Evolutionary conservation across 345 rosid species (phyloP), one percentile per base, ranked within the genome.

Genomic region (Rhodomyrtus tomentosa): DNA sequence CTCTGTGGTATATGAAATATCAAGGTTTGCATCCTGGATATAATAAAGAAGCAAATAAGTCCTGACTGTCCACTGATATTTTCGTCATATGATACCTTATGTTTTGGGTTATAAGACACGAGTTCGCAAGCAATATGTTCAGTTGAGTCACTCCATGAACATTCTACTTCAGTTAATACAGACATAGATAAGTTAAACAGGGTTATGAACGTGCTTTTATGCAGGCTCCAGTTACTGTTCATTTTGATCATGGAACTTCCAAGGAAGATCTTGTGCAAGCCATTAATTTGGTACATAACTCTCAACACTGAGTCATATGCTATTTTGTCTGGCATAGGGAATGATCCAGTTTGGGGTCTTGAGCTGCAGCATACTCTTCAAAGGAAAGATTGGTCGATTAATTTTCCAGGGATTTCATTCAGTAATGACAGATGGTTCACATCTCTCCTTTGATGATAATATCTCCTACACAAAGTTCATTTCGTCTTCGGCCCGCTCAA

Each of bases 401-500:
- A 48, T 81, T 50, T 82, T 79, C 73, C 89, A 96, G 99, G 98
- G 98, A 86, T 94, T 95, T 85, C 93, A 95, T 89, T 96, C 99
- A 22, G 92, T 96, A 55, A 96, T 95, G 99, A 98, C 91, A 84
- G 98, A 96, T 87, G 99, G 96, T 85, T 96, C 99, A 52, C 95
- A 95, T 92, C 99, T 96, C 85, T 86, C 96, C 85, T 91, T 92
- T 87, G 84, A 91, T 83, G 96, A 95, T 82, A 95, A 96, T 82
- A 91, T 94, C 82, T 90, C 94, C 14, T 93, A 88, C 92, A 93
- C 99, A 4, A 95, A 96, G 85, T 86, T 80, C 81, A 91, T 96
- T 87, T 84, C 96, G 27, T 85, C 81, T 42, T 87, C 93, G 92
- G 99, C 98, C 82, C 94, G 90, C 85, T 89, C 93, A 29, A 93